Evolutionary conservation across 371 early-diverging fungal genomes (phyloP), one percentile per base, ranked within the genome.

Genomic region (Mucor indicus): DNA sequence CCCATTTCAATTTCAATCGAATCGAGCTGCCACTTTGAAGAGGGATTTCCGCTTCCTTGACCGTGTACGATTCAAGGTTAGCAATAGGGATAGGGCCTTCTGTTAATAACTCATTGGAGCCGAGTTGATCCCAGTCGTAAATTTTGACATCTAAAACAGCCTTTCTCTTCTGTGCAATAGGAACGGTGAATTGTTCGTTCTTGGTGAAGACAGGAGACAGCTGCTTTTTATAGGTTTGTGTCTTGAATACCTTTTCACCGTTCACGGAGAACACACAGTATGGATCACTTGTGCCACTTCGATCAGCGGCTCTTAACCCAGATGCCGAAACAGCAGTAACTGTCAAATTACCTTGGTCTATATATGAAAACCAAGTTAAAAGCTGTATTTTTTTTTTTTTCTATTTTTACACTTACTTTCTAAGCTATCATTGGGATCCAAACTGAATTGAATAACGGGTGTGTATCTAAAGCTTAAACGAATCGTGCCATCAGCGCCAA

Each of bases 111-210:
- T 68, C 69, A 50, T 78, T 62, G n/a, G 66, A 48, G 33, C 72
- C 68, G 24, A 89, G 50, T 66, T 85, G 83, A 53, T 89, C 87
- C 89, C 89, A 89, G 62, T 89, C 89, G 48, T 66, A 85, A 11
- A 85, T 70, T 37, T 85, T 83, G 11, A 81, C 63, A 10, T 64
- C 52, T 43, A 87, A 67, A 33, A 65, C 57, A 13, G 83, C 63
- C 9, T 61, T 61, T 3, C 44, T 67, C 38, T 76, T 69, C 19
- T 58, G 62, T 43, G 74, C 66, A 38, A 89, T 65, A 1, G 76
- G 79, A 41, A 87, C 58, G 23, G 77, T 75, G 53, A 87, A 84
- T 22, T 53, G 68, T 51, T 87, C 85, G 53, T 87, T 81, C 21
- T 53, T 57, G 11, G 36, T 31, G 77, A 85, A 95, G 17, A 68